A percentile compares a stretch with the other conserved stretches of the same genome.
Conservation (phyloP, 441 rosid species). For the Aquilaria agallochum region DNA sequence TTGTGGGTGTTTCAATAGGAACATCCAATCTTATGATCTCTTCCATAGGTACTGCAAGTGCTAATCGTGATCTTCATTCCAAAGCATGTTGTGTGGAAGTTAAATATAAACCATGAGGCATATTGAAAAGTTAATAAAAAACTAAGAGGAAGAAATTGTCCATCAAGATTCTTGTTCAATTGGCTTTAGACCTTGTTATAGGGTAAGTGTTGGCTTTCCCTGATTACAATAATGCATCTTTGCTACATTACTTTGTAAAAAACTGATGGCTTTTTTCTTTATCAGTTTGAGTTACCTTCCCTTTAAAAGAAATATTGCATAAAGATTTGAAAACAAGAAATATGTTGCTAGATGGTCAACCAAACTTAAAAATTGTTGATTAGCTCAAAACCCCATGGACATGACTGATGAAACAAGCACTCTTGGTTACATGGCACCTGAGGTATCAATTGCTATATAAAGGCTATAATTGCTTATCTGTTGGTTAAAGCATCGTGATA, state of each 20-base stretch:
- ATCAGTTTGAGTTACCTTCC: constrained; percentile 61
- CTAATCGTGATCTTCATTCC: constrained; percentile 40
- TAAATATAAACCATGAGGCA: constrained; percentile 62
- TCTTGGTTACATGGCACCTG: constrained; percentile 81
- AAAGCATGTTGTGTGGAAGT: constrained; percentile 74
- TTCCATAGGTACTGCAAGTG: constrained; percentile 22
- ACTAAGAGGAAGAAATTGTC: constrained; percentile 48
- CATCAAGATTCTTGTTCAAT: constrained; percentile 52
- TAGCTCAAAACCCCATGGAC: constrained; percentile 69
- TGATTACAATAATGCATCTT: background rate
- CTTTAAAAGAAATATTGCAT: constrained; percentile 58
- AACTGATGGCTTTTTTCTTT: background rate
- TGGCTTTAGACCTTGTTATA: constrained; percentile 67
- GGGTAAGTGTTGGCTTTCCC: constrained; percentile 30
- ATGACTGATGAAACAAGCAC: constrained; percentile 82
- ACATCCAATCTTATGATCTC: constrained; percentile 62
- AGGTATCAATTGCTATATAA: constrained; percentile 32
- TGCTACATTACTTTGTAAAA: background rate
- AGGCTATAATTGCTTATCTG: too few species aligned
- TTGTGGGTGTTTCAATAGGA: constrained; percentile 67
- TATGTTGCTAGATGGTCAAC: constrained; percentile 54
- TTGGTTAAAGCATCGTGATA: background rate
- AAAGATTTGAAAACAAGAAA: constrained; percentile 72
- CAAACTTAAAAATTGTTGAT: constrained; percentile 61
- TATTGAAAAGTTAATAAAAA: constrained; percentile 52